Evolutionary conservation across 768 basidiomycete genomes (phyloP).

Genomic region (Pholiota conissans): DNA sequence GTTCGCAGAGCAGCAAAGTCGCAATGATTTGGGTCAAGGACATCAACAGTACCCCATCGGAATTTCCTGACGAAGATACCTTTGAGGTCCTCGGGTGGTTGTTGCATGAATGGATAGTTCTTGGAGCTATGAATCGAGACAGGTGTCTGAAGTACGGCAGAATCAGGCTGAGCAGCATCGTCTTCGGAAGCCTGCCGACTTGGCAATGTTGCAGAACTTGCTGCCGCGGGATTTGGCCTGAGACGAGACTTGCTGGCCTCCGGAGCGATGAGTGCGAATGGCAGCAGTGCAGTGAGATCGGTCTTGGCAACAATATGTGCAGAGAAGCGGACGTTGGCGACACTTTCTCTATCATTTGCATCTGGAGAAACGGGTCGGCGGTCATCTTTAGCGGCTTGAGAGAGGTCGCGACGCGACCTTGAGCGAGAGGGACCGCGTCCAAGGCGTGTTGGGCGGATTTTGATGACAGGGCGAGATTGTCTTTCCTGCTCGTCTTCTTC

Average conservation of each 20-base stretch:
- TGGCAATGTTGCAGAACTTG: conserved; percentile 30
- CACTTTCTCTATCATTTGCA: conserved; percentile 60
- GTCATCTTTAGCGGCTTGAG: conserved; percentile 53
- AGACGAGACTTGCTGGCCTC: conserved; percentile 49
- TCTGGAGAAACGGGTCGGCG: conserved; percentile 61
- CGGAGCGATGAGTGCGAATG: conserved; percentile 81
- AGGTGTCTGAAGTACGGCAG: conserved; percentile 32
- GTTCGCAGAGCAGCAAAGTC: conserved; percentile 87
- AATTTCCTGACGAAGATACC: conserved; percentile 79
- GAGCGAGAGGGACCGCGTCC: conserved; percentile 57
- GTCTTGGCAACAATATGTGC: conserved; percentile 64
- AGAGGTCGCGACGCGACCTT: conserved; percentile 70
- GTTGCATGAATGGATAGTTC: conserved; percentile 38
- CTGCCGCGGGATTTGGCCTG: conserved; percentile 35
- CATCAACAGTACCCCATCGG: conserved; percentile 88
- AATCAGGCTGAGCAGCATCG: conserved; percentile 31
- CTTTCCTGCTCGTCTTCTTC: conserved; percentile 49
- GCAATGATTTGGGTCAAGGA: conserved; percentile 82
- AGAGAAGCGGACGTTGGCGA: conserved; percentile 78
- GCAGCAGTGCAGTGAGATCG: conserved; percentile 59
- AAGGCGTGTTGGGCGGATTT: conserved; percentile 57
- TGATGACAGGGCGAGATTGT: conserved; percentile 73
- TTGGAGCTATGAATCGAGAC: conserved; percentile 35
- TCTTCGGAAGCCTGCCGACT: conserved; percentile 43
- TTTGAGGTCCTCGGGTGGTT: conserved; percentile 66